These are phyloP conservation scores for Selenicereus undatus DNA, from an alignment of 148 eudicot species.

Conservation along the genomic window DNA sequence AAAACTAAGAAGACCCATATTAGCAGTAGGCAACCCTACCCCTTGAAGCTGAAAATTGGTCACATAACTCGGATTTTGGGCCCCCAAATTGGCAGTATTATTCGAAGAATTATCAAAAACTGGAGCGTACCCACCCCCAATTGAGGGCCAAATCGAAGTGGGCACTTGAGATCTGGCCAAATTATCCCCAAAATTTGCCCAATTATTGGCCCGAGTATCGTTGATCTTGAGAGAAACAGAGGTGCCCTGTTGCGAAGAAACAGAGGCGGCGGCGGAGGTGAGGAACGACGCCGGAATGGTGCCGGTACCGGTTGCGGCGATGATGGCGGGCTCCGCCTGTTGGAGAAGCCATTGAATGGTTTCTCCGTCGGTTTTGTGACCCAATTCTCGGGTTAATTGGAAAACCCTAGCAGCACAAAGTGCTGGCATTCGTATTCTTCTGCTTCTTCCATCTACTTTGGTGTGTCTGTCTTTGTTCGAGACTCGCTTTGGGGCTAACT, in stretches of 20 bases:
- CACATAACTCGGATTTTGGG: slow-evolving; percentile 33
- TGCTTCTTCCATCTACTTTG: slow-evolving; percentile 74
- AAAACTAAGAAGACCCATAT: slow-evolving; percentile 61
- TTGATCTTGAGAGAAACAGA: slow-evolving; percentile 35
- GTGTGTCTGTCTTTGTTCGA: slow-evolving; percentile 87
- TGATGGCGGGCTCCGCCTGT: slow-evolving; percentile 64
- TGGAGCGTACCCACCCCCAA: slow-evolving; percentile 32
- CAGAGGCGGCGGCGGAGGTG: slow-evolving; percentile 32
- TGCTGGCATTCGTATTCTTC: slow-evolving; percentile 80
- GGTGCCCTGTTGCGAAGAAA: slow-evolving; percentile 21
- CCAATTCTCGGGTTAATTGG: slow-evolving; percentile 68
- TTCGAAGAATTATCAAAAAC: slow-evolving; percentile 18
- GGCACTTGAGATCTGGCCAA: slow-evolving; percentile 46
- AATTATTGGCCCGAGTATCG: slow-evolving; percentile 20
- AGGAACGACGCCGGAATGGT: slow-evolving; percentile 69
- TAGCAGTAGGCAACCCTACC: slow-evolving; percentile 43
- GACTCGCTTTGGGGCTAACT: slow-evolving; percentile 48
- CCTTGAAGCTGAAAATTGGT: slow-evolving; percentile 58
- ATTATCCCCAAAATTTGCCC: slow-evolving; percentile 30
- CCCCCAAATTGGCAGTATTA: slow-evolving; percentile 27
- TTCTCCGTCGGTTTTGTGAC: slow-evolving; percentile 81
- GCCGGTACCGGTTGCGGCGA: slow-evolving; percentile 72
- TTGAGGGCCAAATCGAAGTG: slow-evolving; percentile 44
- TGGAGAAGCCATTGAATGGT: slow-evolving; percentile 86
- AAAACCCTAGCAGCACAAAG: slow-evolving; percentile 73